These are phyloP conservation scores for Metschnikowia kunwiensis DNA, from an alignment of 805 yeast genomes.

Conservation along the genomic window DNA sequence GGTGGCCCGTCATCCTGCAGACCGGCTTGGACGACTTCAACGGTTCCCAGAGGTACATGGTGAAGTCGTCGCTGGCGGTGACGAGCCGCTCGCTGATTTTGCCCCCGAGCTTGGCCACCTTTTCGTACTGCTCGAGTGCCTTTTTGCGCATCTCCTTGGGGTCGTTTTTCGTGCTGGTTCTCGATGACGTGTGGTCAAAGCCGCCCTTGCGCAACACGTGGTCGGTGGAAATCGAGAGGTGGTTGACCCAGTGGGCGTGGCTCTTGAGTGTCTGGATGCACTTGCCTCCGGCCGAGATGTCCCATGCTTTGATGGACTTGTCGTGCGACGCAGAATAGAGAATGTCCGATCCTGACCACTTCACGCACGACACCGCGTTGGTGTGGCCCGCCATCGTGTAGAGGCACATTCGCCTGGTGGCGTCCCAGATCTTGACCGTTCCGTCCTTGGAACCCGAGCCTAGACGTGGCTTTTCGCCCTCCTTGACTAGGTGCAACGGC, in stretches of 20 bases:
- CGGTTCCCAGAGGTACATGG: slow-evolving; percentile 98
- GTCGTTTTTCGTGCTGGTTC: slow-evolving; percentile 26
- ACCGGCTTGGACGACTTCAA: slow-evolving; percentile 74
- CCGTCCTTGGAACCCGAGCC: slow-evolving; percentile 92
- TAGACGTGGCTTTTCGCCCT: slow-evolving; percentile 65
- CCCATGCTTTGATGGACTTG: slow-evolving; percentile 92
- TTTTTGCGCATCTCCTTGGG: slow-evolving; percentile 35
- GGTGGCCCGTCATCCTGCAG: slow-evolving; percentile 96
- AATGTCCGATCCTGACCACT: slow-evolving; percentile 89
- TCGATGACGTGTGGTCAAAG: slow-evolving; percentile 63
- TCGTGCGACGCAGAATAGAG: slow-evolving; percentile 92
- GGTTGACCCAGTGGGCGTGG: slow-evolving; percentile 98
- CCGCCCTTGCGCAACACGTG: slow-evolving; percentile 85
- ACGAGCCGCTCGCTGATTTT: slow-evolving; percentile 70
- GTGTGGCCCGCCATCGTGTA: slow-evolving; percentile 84
- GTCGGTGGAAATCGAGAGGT: slow-evolving; percentile 87
- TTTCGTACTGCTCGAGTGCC: slow-evolving; percentile 61
- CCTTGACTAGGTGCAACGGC: slow-evolving; percentile 75
- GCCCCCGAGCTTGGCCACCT: slow-evolving; percentile 60
- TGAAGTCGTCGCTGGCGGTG: slow-evolving; percentile 95
- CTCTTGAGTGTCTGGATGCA: slow-evolving; percentile 75
- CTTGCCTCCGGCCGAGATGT: slow-evolving; percentile 65
- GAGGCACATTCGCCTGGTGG: slow-evolving; percentile 60
- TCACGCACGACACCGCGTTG: slow-evolving; percentile 88
- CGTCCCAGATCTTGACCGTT: slow-evolving; percentile 86